These are phyloP conservation scores for Sclerotinia minor DNA, from an alignment of 2,329 filamentous ascomycete genomes.

Conservation along the genomic window DNA sequence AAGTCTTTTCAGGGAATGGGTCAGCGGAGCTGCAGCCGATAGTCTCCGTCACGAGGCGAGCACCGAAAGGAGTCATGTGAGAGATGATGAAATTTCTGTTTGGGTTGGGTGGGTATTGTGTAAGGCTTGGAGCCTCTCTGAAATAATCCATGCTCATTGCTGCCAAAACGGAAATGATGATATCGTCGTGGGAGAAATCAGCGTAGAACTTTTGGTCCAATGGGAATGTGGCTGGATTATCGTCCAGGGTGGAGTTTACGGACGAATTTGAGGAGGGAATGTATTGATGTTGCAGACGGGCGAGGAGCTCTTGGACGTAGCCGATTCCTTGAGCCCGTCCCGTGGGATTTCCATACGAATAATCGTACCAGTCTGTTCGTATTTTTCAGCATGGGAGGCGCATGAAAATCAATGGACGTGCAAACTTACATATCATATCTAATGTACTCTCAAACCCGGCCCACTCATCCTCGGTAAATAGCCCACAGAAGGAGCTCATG, in stretches of 20 bases:
- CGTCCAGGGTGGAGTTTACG: slow-evolving; percentile 73
- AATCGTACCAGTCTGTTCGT: slow-evolving; percentile 60
- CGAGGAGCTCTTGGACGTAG: slow-evolving; percentile 81
- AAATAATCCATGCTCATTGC: slow-evolving; percentile 58
- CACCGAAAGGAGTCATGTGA: slow-evolving; percentile 56
- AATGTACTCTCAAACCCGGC: slow-evolving; percentile 53
- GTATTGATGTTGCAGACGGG: slow-evolving; percentile 66
- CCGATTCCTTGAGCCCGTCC: slow-evolving; percentile 83
- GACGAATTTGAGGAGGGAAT: slow-evolving; percentile 71
- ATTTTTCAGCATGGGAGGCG: background rate
- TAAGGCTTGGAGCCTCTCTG: slow-evolving; percentile 48
- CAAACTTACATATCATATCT: slow-evolving; percentile 53
- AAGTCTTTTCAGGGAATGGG: slow-evolving; percentile 45
- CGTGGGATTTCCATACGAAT: slow-evolving; percentile 74
- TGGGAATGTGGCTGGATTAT: slow-evolving; percentile 68
- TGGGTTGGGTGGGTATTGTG: slow-evolving; percentile 46
- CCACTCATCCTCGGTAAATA: slow-evolving; percentile 58
- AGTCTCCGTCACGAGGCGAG: slow-evolving; percentile 55
- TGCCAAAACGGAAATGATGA: slow-evolving; percentile 66
- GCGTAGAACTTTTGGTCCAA: slow-evolving; percentile 68
- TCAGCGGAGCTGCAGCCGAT: slow-evolving; percentile 50
- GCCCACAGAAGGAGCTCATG: slow-evolving; percentile 51
- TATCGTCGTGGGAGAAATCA: slow-evolving; percentile 89
- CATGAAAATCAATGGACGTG: background rate
- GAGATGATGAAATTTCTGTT: slow-evolving; percentile 52